Base-by-base conservation (phyloP, 2,329 filamentous ascomycete genomes). In the Penicillium paneum region DNA sequence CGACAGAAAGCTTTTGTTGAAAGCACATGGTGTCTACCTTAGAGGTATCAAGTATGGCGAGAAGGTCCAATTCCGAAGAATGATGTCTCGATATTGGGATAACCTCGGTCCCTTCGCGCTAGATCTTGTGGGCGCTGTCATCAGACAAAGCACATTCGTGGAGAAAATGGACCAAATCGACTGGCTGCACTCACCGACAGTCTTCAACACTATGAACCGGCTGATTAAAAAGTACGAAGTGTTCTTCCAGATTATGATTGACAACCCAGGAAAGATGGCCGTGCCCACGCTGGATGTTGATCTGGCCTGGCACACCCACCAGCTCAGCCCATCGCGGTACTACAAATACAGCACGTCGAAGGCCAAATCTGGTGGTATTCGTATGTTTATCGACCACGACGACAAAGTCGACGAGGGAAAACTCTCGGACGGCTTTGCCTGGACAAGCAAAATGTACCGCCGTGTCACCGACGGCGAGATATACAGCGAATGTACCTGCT, bases 401-500 rank as follows among this genome's bases (percentile, higher is more conserved):
- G 91, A 95, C 76, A 93, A 93, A 72, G 84, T 95, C 21, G 84
- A 86, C 45, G 87, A 91, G 64, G 76, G 75, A 13, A 80, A 78
- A 45, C 79, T 95, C 7, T 82, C 82, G 41, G 76, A 78, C 1
- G 78, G 80, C 5, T 94, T 94, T 65, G 83, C 86, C 66, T 89
- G 83, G 82, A 95, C 90, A 0, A 83, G 81, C 65, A 86, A 85
- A 62, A 74, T 71, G 1, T 95, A 93, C 68, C 83, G 89, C 62
- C 82, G 83, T 28, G 71, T 75, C 13, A 91, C 82, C 61, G 73
- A 76, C 63, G 77, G 78, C 15, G 81, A 86, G 47, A 81, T 89
- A 5, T 95, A 71, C 59, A 67, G 64, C 60, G 69, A 71, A 55
- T 71, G 69, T 43, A 69, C 67, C 17, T 71, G 69, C 63, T 71